Conservation (phyloP, 163 green algal species). For the Chlamydomonas reinhardtii region DNA sequence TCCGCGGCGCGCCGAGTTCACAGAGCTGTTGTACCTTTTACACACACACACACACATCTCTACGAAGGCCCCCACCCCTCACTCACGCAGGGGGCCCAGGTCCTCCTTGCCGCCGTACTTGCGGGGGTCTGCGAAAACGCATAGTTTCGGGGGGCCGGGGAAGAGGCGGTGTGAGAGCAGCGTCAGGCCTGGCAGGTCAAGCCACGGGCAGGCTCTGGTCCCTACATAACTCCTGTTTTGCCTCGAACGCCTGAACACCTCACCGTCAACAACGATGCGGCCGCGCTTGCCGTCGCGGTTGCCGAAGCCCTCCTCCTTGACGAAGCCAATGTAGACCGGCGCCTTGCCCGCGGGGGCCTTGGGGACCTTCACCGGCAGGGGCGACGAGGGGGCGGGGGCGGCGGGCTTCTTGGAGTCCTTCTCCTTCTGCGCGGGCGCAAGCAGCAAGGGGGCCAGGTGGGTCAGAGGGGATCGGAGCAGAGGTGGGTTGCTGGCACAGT, state of each 20-base stretch:
- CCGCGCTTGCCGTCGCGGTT: slow-evolving; percentile 18
- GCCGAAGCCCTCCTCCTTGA: slow-evolving; percentile 56
- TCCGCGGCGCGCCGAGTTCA: too few relatives aligned
- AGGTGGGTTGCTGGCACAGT: too few relatives aligned
- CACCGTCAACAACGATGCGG: slow-evolving; percentile 61
- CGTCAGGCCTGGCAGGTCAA: too few relatives aligned
- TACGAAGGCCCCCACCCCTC: too few relatives aligned
- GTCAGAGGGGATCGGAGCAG: too few relatives aligned
- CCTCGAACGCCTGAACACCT: too few relatives aligned
- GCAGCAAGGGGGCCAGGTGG: too few relatives aligned
- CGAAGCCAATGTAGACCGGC: slow-evolving; percentile 69
- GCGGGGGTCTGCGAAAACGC: slow-evolving; percentile 17
- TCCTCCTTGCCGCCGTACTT: slow-evolving; percentile 77
- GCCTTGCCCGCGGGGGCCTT: slow-evolving; percentile 48
- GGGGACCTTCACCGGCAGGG: neutral
- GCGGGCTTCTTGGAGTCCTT: slow-evolving; percentile 19
- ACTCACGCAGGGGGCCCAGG: slow-evolving; percentile 59
- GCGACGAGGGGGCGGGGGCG: neutral
- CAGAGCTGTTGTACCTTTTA: too few relatives aligned
- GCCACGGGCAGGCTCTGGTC: too few relatives aligned
- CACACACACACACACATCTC: too few relatives aligned
- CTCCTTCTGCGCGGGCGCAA: neutral
- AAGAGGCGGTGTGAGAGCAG: too few relatives aligned
- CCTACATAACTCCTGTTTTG: too few relatives aligned
- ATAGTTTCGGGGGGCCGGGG: neutral